A percentile compares a stretch with the other conserved stretches of the same genome.
Conservation (phyloP, 192 early-diverging fungal genomes). For the Paraglomus brasilianum region DNA sequence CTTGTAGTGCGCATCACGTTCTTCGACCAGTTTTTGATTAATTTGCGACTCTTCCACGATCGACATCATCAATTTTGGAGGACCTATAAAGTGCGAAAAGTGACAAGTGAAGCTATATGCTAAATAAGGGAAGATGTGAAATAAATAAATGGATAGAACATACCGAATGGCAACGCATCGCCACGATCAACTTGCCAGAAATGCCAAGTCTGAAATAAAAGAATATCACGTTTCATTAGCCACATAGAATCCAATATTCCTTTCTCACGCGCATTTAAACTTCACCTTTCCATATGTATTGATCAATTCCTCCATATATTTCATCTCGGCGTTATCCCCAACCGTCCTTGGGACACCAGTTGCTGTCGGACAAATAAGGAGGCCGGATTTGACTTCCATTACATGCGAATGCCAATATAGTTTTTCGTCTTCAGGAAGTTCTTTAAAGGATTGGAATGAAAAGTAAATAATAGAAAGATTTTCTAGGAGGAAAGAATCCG, state of each 20-base stretch:
- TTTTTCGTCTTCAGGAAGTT: slow-evolving; percentile 47
- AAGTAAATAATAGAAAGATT: background rate
- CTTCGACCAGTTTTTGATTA: slow-evolving; percentile 27
- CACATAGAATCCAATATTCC: background rate
- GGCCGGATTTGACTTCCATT: slow-evolving; percentile 51
- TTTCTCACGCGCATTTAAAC: background rate
- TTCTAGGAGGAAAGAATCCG: background rate
- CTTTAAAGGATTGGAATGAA: slow-evolving; percentile 15
- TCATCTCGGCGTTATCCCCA: slow-evolving; percentile 34
- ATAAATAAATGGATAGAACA: background rate
- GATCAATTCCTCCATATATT: slow-evolving; percentile 34
- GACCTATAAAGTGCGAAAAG: slow-evolving; percentile 32
- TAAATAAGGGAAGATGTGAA: background rate
- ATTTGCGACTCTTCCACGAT: slow-evolving; percentile 47
- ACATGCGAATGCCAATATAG: slow-evolving; percentile 60
- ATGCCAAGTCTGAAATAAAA: slow-evolving; percentile 44
- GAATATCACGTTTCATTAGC: background rate
- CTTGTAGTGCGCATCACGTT: slow-evolving; percentile 34
- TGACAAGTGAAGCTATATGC: background rate
- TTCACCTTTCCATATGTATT: slow-evolving; percentile 45
- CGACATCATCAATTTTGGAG: slow-evolving; percentile 46
- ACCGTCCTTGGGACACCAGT: slow-evolving; percentile 36
- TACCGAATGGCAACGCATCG: slow-evolving; percentile 42
- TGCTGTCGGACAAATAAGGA: slow-evolving; percentile 37
- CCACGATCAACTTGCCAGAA: slow-evolving; percentile 54